These are phyloP conservation scores for Boletus nobilissimus DNA, from an alignment of 1,284 basidiomycete genomes.

Conservation along the genomic window DNA sequence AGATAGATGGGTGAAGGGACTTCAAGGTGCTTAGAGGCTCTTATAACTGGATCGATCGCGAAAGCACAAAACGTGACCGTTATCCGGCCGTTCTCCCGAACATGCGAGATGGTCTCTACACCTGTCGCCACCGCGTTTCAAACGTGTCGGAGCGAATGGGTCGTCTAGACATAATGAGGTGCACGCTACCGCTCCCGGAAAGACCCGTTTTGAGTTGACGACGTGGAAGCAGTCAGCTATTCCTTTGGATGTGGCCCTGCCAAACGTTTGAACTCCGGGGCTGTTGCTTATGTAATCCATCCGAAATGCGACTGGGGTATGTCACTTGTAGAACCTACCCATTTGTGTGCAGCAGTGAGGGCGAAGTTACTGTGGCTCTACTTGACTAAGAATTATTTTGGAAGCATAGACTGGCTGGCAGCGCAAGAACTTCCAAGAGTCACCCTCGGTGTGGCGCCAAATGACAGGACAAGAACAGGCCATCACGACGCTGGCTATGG, in stretches of 20 bases:
- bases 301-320: slow-evolving; percentile 57
- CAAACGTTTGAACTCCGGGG: slow-evolving; percentile 52
- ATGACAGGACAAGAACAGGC: slow-evolving; percentile 81
- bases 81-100: slow-evolving; percentile 67
- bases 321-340: slow-evolving; percentile 59
- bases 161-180: too few relatives aligned
- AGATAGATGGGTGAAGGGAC: background rate
- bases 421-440: too few relatives aligned
- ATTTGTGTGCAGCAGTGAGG: too few relatives aligned
- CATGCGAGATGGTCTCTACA: slow-evolving; percentile 64
- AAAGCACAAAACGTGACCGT: slow-evolving; percentile 64
- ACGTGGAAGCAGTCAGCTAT: slow-evolving; percentile 60
- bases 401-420: too few relatives aligned
- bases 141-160: too few relatives aligned
- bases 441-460: too few relatives aligned
- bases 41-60: background rate
- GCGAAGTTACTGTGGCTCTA: too few relatives aligned
- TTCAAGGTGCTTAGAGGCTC: background rate
- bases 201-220: slow-evolving; percentile 57
- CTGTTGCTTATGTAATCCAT: slow-evolving; percentile 63
- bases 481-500: too few relatives aligned
- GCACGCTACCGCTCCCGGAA: slow-evolving; percentile 58
- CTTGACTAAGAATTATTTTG: too few relatives aligned
- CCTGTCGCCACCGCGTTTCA: slow-evolving; percentile 46
- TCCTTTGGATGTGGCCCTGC: slow-evolving; percentile 69